phyloP scores from a whole-genome alignment of 2,329 filamentous ascomycete species.

The Phaeosphaeria sp. region DNA sequence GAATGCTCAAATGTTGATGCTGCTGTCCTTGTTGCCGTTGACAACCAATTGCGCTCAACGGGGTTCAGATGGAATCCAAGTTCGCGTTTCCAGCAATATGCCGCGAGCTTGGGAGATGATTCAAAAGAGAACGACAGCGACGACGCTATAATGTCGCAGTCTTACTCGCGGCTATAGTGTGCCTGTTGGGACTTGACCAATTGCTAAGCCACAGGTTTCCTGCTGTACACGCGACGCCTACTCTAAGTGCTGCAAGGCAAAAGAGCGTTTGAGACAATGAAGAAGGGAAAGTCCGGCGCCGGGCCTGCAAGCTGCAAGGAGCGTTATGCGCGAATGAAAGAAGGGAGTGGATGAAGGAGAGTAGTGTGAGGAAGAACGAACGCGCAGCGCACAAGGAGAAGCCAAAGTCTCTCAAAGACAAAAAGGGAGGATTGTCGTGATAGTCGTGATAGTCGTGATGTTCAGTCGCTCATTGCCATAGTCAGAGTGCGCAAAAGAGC shows the following conservation, averaged over 20 bases:
- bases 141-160: not conserved
- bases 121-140: not conserved
- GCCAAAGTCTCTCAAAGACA: conserved; percentile 16
- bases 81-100: not conserved
- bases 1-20: conserved; percentile 18
- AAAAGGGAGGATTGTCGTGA: conserved; percentile 18
- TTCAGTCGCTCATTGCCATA: conserved; percentile 36
- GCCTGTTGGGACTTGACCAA: conserved; percentile 22
- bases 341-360: conserved; percentile 16
- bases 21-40: conserved; percentile 20
- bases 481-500: conserved; percentile 8
- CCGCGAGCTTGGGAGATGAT: not conserved
- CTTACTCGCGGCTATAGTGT: not conserved
- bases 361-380: conserved; percentile 2
- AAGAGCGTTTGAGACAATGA: conserved; percentile 30
- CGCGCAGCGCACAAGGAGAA: conserved; percentile 39
- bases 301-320: conserved; percentile 46
- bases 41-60: conserved; percentile 4
- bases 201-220: conserved; percentile 10
- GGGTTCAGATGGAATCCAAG: conserved; percentile 1
- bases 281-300: conserved; percentile 28
- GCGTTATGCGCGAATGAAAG: conserved; percentile 19
- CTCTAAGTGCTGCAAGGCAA: conserved; percentile 34
- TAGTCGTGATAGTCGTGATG: conserved; percentile 32
- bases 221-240: conserved; percentile 13